These are phyloP conservation scores for Helianthus tuberosus DNA, from an alignment of 129 eudicot genomes.

Conservation along the genomic window DNA sequence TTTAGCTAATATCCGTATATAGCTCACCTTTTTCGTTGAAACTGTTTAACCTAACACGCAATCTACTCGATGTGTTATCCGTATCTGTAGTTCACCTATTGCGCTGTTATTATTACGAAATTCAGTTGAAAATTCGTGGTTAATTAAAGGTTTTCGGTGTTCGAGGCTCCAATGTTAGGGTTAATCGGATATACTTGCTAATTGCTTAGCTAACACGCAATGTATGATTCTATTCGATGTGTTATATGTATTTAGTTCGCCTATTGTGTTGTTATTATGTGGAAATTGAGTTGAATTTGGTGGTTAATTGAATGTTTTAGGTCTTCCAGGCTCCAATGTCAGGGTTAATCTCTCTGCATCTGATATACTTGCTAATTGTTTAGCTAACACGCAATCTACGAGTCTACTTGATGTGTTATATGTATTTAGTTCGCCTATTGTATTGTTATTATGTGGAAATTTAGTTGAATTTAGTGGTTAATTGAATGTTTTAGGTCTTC, in stretches of 20 bases:
- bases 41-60: constrained; percentile 3
- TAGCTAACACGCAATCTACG: constrained; percentile 14
- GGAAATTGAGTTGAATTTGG: neutral
- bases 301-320: constrained; percentile 40
- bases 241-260: constrained; percentile 5
- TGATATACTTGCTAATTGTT: constrained; percentile 36
- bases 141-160: no score
- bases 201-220: no score
- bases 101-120: no score
- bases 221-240: neutral
- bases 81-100: no score
- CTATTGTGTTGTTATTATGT: neutral
- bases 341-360: constrained; percentile 59
- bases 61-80: neutral
- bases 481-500: constrained; percentile 49
- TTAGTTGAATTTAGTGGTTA: constrained; percentile 9
- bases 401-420: constrained; percentile 14
- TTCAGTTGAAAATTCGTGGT: no score
- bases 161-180: no score
- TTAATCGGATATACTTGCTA: no score
- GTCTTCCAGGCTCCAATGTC: constrained; percentile 64
- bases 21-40: neutral
- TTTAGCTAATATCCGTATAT: neutral
- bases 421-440: neutral
- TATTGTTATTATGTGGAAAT: neutral